phyloP scores from a whole-genome alignment of 139 green algal genomes.

The Auxenochlorella pyrenoidosa region DNA sequence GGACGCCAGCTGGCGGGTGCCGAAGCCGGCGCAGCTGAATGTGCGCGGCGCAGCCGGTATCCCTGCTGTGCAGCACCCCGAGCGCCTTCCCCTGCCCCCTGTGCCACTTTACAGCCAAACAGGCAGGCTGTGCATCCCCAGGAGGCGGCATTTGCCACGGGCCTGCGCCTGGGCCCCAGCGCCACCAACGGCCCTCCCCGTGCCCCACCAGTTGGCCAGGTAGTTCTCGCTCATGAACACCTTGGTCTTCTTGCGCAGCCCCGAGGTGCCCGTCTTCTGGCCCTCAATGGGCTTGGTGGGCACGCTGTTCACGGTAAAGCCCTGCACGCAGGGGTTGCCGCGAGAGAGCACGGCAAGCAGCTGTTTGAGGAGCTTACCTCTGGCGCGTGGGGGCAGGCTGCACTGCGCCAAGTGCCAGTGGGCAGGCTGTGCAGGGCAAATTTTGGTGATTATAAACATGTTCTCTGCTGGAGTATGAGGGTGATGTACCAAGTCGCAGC shows the following conservation, averaged over 20 bases:
- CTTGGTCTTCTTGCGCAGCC: conserved; percentile 98
- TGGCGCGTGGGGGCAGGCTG: too few relatives aligned
- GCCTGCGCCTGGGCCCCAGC: too few relatives aligned
- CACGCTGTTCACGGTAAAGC: conserved; percentile 75
- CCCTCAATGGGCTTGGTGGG: conserved; percentile 96
- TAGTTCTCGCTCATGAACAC: conserved; percentile 96
- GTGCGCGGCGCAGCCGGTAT: too few relatives aligned
- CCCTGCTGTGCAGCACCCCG: neutral
- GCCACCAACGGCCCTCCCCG: neutral
- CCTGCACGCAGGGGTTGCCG: neutral
- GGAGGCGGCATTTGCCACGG: too few relatives aligned
- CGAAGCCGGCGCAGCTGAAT: neutral
- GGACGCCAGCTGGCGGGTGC: too few relatives aligned
- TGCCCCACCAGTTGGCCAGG: conserved; percentile 93
- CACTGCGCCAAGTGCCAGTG: too few relatives aligned
- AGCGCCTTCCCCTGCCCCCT: neutral
- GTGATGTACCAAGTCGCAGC: too few relatives aligned
- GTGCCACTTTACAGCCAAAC: neutral
- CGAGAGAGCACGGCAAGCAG: too few relatives aligned
- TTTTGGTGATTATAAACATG: too few relatives aligned
- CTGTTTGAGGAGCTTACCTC: too few relatives aligned
- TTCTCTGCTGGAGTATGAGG: too few relatives aligned
- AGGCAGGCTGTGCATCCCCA: neutral
- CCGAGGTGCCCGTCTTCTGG: conserved; percentile 98
- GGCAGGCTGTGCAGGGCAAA: too few relatives aligned